phyloP scores from a whole-genome alignment of 202 grass and related monocot genomes.

The Alloteropsis angusta region DNA sequence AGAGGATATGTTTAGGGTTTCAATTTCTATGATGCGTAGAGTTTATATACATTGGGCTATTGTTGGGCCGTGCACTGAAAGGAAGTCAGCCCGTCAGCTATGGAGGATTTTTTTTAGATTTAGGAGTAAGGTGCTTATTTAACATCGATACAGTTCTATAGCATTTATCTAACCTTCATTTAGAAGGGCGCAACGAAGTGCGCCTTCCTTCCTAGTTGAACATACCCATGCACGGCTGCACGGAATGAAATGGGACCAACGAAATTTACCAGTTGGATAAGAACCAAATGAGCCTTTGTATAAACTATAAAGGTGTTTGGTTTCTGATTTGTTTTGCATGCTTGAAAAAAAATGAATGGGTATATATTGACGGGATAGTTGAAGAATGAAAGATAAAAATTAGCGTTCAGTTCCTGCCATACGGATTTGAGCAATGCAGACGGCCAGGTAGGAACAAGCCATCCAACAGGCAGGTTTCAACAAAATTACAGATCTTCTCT shows the following conservation, averaged over 20 bases:
- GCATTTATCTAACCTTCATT: no score
- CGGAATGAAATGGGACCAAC: no score
- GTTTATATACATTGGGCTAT: no score
- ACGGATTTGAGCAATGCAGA: slow-evolving; percentile 12
- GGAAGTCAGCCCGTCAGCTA: no score
- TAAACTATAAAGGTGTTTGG: neutral
- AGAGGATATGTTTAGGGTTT: no score
- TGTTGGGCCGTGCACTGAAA: no score
- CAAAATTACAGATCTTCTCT: slow-evolving; percentile 27
- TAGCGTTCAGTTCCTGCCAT: neutral
- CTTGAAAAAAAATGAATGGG: neutral
- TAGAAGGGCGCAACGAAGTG: no score
- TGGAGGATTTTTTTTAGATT: no score
- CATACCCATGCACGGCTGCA: neutral
- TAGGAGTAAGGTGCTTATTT: no score
- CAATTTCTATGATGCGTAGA: no score
- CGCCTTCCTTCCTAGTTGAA: neutral
- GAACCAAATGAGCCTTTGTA: neutral
- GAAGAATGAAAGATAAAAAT: slow-evolving; percentile 13
- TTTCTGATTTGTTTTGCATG: neutral
- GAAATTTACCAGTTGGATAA: no score
- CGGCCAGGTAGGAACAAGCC: neutral
- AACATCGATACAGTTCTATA: no score
- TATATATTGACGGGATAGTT: slow-evolving; percentile 3
- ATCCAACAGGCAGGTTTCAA: neutral